Evolutionary conservation across 1,284 basidiomycete genomes (phyloP).

Genomic region (Moesziomyces sp.): DNA sequence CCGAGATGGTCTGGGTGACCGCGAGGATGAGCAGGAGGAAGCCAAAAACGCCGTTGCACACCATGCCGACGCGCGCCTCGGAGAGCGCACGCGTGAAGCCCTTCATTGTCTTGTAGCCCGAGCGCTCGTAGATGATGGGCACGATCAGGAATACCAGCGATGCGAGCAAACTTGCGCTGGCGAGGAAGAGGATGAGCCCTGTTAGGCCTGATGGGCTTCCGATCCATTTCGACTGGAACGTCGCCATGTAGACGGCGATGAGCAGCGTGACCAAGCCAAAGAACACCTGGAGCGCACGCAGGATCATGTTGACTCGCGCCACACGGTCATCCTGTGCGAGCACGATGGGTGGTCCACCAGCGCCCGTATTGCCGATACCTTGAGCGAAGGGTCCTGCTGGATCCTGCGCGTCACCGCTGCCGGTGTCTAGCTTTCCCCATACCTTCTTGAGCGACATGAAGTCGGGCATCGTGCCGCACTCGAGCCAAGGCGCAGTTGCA

Average conservation of each 20-base stretch:
- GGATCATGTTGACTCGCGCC: conserved; percentile 35
- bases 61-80: conserved; percentile 56
- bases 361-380: conserved; percentile 36
- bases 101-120: conserved; percentile 42
- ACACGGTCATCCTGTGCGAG: conserved; percentile 34
- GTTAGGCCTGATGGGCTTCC: conserved; percentile 57
- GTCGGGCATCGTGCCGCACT: conserved; percentile 36
- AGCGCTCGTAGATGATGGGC: conserved; percentile 51
- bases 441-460: conserved; percentile 48
- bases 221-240: conserved; percentile 57
- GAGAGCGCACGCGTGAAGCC: conserved; percentile 41
- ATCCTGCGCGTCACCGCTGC: conserved; percentile 9
- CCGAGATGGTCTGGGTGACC: conserved; percentile 58
- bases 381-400: conserved; percentile 16
- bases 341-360: conserved; percentile 2
- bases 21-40: conserved; percentile 50
- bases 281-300: conserved; percentile 45
- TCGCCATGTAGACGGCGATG: conserved; percentile 55
- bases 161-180: conserved; percentile 39
- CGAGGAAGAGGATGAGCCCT: conserved; percentile 55
- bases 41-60: conserved; percentile 52
- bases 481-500: background rate
- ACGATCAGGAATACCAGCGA: conserved; percentile 47
- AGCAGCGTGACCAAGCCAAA: conserved; percentile 46
- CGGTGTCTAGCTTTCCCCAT: conserved; percentile 45